A percentile compares a stretch with the other conserved stretches of the same genome.
Evolutionary conservation across 2,329 filamentous ascomycete species (phyloP).

Genomic region (Aspergillus quadricinctus): DNA sequence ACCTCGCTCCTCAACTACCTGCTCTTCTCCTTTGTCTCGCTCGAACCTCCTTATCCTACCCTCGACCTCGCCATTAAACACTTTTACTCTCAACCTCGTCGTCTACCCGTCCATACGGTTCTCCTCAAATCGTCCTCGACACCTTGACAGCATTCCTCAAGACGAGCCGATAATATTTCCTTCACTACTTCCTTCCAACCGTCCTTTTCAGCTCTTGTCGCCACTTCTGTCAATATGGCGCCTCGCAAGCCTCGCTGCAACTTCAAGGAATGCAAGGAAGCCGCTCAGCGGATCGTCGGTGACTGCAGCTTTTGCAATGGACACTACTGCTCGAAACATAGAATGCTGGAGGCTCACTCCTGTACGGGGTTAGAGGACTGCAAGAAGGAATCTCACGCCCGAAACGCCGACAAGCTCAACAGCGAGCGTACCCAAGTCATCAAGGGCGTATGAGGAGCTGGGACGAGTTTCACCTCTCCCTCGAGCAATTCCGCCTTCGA

Average conservation of each 20-base stretch:
- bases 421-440: slow-evolving; percentile 90
- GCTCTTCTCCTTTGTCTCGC: neutral
- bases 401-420: slow-evolving; percentile 89
- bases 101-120: neutral
- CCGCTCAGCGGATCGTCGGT: slow-evolving; percentile 87
- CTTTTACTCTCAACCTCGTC: neutral
- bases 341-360: slow-evolving; percentile 89
- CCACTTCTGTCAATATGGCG: slow-evolving; percentile 29
- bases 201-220: slow-evolving; percentile 4
- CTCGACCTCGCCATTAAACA: slow-evolving; percentile 1
- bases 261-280: slow-evolving; percentile 83
- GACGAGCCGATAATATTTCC: neutral
- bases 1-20: neutral
- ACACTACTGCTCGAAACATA: slow-evolving; percentile 92
- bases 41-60: neutral
- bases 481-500: neutral
- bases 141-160: neutral
- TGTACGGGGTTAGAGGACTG: slow-evolving; percentile 92
- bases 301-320: slow-evolving; percentile 94
- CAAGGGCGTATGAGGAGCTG: slow-evolving; percentile 67
- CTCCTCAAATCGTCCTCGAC: neutral
- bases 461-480: neutral
- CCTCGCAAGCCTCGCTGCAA: slow-evolving; percentile 68
- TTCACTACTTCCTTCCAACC: neutral
- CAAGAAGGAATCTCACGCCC: slow-evolving; percentile 94